Evolutionary conservation across 2,329 filamentous ascomycete species (phyloP).

Genomic region (Clarireedia sp.): DNA sequence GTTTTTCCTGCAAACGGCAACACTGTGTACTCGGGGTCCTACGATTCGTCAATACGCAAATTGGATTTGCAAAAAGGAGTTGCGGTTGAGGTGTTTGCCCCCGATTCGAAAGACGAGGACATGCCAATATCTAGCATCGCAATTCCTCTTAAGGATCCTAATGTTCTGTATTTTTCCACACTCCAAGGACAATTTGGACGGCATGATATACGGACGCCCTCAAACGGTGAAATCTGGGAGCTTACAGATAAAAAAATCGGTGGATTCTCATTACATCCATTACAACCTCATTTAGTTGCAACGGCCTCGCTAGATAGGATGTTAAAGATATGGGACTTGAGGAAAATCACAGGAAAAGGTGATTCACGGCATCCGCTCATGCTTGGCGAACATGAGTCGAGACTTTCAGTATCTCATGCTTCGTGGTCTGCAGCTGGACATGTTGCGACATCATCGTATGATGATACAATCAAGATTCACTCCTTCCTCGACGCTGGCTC

Average conservation of each 20-base stretch:
- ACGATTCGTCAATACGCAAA: slow-evolving; percentile 85
- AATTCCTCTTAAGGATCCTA: slow-evolving; percentile 60
- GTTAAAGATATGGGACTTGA: slow-evolving; percentile 85
- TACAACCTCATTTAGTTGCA: slow-evolving; percentile 72
- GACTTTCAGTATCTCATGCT: slow-evolving; percentile 84
- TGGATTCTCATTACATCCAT: slow-evolving; percentile 78
- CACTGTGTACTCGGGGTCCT: slow-evolving; percentile 75
- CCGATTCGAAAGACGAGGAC: slow-evolving; percentile 60
- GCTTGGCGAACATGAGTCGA: slow-evolving; percentile 73
- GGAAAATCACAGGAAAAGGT: slow-evolving; percentile 62
- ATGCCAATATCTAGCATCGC: slow-evolving; percentile 79
- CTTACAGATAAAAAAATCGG: slow-evolving; percentile 92
- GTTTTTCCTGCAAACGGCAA: slow-evolving; percentile 68
- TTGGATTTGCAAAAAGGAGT: slow-evolving; percentile 75
- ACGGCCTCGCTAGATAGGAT: slow-evolving; percentile 87
- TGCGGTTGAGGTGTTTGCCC: slow-evolving; percentile 75
- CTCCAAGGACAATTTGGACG: slow-evolving; percentile 73
- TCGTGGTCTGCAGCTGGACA: slow-evolving; percentile 81
- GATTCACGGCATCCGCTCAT: slow-evolving; percentile 56
- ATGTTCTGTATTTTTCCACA: slow-evolving; percentile 80
- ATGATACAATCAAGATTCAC: slow-evolving; percentile 92
- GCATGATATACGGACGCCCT: slow-evolving; percentile 62
- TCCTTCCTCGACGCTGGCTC: slow-evolving; percentile 56
- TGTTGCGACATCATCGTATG: slow-evolving; percentile 86
- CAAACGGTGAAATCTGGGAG: slow-evolving; percentile 59